Conservation (phyloP, 2,329 filamentous ascomycete species). For the Sporothrix humicola region DNA sequence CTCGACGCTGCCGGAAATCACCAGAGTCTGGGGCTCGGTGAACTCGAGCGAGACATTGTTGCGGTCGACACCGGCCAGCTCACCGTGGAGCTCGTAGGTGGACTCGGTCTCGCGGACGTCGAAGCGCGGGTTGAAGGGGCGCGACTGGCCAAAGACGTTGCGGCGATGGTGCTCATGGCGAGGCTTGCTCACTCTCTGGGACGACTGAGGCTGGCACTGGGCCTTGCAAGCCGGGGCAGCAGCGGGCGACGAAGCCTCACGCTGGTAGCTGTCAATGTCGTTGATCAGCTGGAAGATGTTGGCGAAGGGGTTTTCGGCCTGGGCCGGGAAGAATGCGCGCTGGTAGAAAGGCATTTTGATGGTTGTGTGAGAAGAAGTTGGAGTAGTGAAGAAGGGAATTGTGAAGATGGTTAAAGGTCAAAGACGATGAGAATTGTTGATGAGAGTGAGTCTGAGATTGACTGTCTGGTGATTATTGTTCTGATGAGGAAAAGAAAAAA, state of each 20-base stretch:
- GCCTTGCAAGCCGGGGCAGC: constrained; percentile 33
- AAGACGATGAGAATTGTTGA: constrained; percentile 8
- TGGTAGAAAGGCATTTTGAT: constrained; percentile 67
- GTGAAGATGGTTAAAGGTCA: constrained; percentile 36
- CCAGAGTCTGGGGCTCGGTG: constrained; percentile 74
- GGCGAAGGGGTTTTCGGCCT: constrained; percentile 39
- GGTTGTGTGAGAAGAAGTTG: constrained; percentile 36
- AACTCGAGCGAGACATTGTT: constrained; percentile 79
- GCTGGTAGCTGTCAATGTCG: constrained; percentile 63
- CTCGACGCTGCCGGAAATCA: constrained; percentile 72
- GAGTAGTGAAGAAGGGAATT: constrained; percentile 37
- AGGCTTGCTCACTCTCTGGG: constrained; percentile 24
- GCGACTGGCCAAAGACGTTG: constrained; percentile 36
- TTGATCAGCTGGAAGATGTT: constrained; percentile 67
- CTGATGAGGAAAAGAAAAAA: constrained; percentile 26
- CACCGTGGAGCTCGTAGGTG: constrained; percentile 77
- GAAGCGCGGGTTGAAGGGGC: constrained; percentile 73
- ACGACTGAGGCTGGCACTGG: constrained; percentile 18
- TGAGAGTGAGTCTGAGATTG: not conserved
- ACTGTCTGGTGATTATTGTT: not conserved
- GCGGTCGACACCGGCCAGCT: constrained; percentile 76
- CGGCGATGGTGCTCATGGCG: constrained; percentile 10
- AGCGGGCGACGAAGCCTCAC: constrained; percentile 42
- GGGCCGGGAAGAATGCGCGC: constrained; percentile 48
- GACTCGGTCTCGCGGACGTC: constrained; percentile 74